Base-by-base conservation (phyloP, 345 rosid species). In the Syzygium oleosum region DNA sequence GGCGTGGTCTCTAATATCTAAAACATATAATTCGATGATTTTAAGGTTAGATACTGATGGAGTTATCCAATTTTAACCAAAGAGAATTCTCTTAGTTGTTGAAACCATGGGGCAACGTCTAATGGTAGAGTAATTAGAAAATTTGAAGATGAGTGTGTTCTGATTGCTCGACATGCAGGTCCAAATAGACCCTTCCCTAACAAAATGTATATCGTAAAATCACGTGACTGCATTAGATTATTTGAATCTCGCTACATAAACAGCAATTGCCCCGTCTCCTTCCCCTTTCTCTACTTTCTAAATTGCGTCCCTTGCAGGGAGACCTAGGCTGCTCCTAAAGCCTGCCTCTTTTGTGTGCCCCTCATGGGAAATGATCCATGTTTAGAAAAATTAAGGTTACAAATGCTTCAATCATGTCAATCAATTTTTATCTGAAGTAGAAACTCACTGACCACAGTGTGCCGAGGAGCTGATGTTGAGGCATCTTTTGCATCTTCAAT, bases 401-500 rank as follows among this genome's bases (percentile, higher is more conserved):
- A 22, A 87, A 77, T 29, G 7, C 51, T 56, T 61, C 41, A 61
- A 51, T 41, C 86, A 25, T 21, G 41, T 17, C 27, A 79, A 12
- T 31, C n/a, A 31, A 84, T 34, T 51, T 61, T 31, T 34, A 34
- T 15, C 4, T 51, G 11, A 27, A 25, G 51, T 23, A 54, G 17
- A 58, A 51, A 22, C 21, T 78, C 54, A 31, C 92, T 88, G 59
- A 95, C 98, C 95, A n/a, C 94, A 96, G 86, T 25, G 90, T 90
- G 96, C 52, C 84, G 88, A 29, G 98, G 95, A 87, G 96, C 93
- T 86, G 93, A 88, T 27, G 83, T 88, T 83, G 91, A 85, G 49
- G 98, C 94, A 55, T 88, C 91, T 68, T 68, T 92, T 51, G 94
- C 96, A 93, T 96, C 99, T 88, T 96, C 96, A 88, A 97, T 94